Base-by-base conservation (phyloP, 2,329 filamentous ascomycete species). In the Monilinia polystroma region DNA sequence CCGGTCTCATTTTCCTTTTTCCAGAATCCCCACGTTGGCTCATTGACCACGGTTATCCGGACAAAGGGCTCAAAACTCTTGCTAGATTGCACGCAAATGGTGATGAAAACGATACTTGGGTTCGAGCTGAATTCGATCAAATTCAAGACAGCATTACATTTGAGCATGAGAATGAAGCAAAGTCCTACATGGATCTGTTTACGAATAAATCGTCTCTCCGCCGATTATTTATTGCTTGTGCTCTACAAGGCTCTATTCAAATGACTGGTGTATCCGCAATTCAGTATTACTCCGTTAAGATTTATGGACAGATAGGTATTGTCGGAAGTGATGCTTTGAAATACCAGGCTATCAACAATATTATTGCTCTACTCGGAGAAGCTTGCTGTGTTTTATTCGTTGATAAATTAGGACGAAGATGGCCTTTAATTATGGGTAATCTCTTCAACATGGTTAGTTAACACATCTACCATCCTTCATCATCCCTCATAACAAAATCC, bases 391-490 rank as follows among this genome's bases (percentile, higher is more conserved):
- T 89, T 68, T 72, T 86, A 60, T 77, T 85, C 67, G 87, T 93
- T 70, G 91, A 93, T 75, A 82, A 80, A 45, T 83, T 89, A 11
- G 91, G 91, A 60, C 87, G 91, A 56, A 84, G 91, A 67, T 87
- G 87, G 84, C 87, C 89, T 0, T 78, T 93, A 59, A 93, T 94
- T 68, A 73, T 80, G 16, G 90, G 90, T 20, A 93, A 93, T 73
- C 76, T 92, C 14, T 82, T 84, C 66, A 93, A 93, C 78, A 86
- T 84, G 75, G 73, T 67, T n/a, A 59, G 53, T 47, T 16, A 26
- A 16, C 14, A 26, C 4, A 23, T 58, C 18, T 10, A 5, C 45
- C 18, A 43, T 8, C 11, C 18, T 32, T 51, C 32, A 18, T 35
- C 7, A 20, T 43, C 20, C 5, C n/a, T 20, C 12, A 11, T 41